Evolutionary conservation across 1,284 basidiomycete genomes (phyloP), one percentile per base, ranked within the genome.

Genomic region (Ceratobasidium sp.): DNA sequence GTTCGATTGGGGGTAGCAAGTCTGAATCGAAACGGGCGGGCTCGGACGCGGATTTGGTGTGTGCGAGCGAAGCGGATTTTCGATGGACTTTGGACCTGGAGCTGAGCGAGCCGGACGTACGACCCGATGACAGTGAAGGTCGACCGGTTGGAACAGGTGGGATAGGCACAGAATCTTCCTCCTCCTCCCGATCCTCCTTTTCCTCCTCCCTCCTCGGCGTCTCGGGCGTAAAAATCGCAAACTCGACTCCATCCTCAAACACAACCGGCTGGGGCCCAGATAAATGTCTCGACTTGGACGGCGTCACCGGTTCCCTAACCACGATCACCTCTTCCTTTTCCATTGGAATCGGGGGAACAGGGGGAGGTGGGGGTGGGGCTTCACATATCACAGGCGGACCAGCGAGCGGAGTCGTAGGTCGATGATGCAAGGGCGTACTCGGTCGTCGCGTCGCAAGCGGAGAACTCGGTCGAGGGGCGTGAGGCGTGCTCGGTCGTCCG

Each of bases 1-100:
- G 71, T 44, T 78, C 79, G 67, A 81, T 81, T 1, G 80, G 80
- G 4, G 80, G 79, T 7, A 81, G 66, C 23, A 79, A 33, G 55
- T 76, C 73, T 6, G 63, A 63, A 4, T 4, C 4, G 5, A 67
- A 5, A 0, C 63, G 28, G 6, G 55, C 10, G 6, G 73, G 73
- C 23, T 76, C 73, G 5, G 73, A 76, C 13, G 55, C 40, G 7
- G 73, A 76, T 39, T 76, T 76, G 49, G 63, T 56, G 46, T 76
- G 73, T 20, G 63, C 73, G 10, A 76, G n/a, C 40, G 64, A 67
- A 28, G 73, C 55, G n/a, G 73, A 76, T 56, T 76, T 76, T 6
- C 73, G 61, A 58, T 76, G 73, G 3, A 76, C 13, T 39, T 44
- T 51, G 20, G 46, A 56, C 18, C 73, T 49, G 28, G 63, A 46